These are phyloP conservation scores for Acorus calamus DNA, from an alignment of 106 monocot genomes.

Conservation along the genomic window DNA sequence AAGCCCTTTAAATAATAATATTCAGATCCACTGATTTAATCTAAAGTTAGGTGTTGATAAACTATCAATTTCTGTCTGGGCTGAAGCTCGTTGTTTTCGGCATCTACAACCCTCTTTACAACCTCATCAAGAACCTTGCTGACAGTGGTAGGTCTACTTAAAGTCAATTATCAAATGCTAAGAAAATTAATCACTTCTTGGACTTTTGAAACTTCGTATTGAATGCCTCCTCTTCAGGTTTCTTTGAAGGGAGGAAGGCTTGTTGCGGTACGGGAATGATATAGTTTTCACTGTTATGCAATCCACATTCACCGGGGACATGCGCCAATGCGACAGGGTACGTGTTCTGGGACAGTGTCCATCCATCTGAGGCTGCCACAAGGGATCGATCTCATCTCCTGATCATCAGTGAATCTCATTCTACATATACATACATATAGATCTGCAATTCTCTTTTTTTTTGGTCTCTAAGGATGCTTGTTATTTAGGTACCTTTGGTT, in stretches of 20 bases:
- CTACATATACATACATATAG: too few species aligned
- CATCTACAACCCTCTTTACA: slow-evolving; percentile 14
- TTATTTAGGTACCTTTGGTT: too few species aligned
- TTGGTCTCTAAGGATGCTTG: too few species aligned
- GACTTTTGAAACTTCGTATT: neutral
- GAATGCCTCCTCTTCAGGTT: slow-evolving; percentile 24
- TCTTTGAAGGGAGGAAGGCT: slow-evolving; percentile 69
- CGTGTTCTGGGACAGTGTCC: slow-evolving; percentile 93
- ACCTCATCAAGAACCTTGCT: slow-evolving; percentile 9
- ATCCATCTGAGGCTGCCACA: slow-evolving; percentile 74
- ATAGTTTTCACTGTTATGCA: slow-evolving; percentile 82
- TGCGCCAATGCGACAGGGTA: slow-evolving; percentile 81
- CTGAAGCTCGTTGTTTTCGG: slow-evolving; percentile 16
- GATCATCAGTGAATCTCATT: neutral
- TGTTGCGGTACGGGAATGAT: slow-evolving; percentile 91
- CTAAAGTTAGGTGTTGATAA: too few species aligned
- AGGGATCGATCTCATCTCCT: slow-evolving; percentile 72
- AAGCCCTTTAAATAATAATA: too few species aligned
- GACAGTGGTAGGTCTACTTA: neutral
- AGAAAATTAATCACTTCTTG: too few species aligned
- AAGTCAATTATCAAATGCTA: neutral
- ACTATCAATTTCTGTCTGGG: neutral
- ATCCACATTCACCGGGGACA: slow-evolving; percentile 54
- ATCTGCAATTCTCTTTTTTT: too few species aligned
- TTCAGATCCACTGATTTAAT: too few species aligned